Base-by-base conservation (phyloP, 2,329 filamentous ascomycete species). In the Talaromyces sp. region DNA sequence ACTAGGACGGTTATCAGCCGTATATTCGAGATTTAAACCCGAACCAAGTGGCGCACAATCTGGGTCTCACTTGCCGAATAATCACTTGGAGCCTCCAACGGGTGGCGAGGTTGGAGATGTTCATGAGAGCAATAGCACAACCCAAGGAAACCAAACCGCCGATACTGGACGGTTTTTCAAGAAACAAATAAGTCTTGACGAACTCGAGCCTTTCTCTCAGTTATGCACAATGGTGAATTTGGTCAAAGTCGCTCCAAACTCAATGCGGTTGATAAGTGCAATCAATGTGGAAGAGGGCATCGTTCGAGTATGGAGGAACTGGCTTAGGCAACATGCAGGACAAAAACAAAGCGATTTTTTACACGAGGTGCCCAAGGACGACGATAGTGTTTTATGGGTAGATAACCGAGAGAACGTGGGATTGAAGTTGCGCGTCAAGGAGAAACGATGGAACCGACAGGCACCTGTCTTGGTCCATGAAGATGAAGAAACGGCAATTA, bases 1-100 rank as follows among this genome's bases (percentile, higher is more conserved):
- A 56, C 71, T 85, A n/a, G 77, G 75, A 4, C 75, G 76, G 61
- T 77, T 91, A 59, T 76, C 78, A 12, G 75, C 75, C 3, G 75
- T 92, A 53, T 94, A 92, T 76, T 87, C 88, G 5, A 84, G 86
- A 30, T 95, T 93, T 71, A 82, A 83, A 18, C 90, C 89, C 1
- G 80, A 86, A 51, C 81, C 83, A 47, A 82, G 86, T 57, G 82
- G 84, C 58, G 81, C 81, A 52, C 73, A 36, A 59, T 30, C 14
- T 12, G 33, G 18, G 16, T n/a, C 27, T 7, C 50, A 27, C 4
- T n/a, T 8, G 8, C 44, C 28, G 28, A 53, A 16, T 12, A 53
- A 33, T 53, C 16, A 31, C 30, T 53, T 31, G 27, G 27, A 53
- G 30, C 50, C 68, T 71, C 18, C 69, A 75, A 50, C 71, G 69